Evolutionary conservation across 371 early-diverging fungal genomes (phyloP).

Genomic region (Smittium mucronatum): DNA sequence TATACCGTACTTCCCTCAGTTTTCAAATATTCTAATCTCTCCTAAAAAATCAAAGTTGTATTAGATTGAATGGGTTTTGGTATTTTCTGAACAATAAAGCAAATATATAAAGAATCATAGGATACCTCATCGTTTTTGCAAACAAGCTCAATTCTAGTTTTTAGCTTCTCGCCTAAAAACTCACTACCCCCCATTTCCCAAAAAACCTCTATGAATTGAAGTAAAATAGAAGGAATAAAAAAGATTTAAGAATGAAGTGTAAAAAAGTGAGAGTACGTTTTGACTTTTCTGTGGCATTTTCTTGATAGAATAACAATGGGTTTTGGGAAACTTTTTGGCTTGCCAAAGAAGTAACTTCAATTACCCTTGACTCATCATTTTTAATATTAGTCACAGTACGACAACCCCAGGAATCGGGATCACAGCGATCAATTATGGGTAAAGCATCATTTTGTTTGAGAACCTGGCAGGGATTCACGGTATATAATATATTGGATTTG

Average conservation of each 20-base stretch:
- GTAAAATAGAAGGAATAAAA: not conserved
- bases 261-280: too few species aligned
- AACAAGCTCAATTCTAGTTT: slow-evolving; percentile 24
- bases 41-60: not conserved
- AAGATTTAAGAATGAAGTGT: too few species aligned
- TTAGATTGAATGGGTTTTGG: not conserved
- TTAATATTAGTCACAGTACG: slow-evolving; percentile 28
- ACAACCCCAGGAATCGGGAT: slow-evolving; percentile 24
- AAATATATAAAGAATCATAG: not conserved
- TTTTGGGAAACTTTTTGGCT: slow-evolving; percentile 14
- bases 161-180: slow-evolving; percentile 16
- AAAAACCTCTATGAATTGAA: not conserved
- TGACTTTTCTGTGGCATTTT: too few species aligned
- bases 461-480: slow-evolving; percentile 26
- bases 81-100: not conserved
- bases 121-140: slow-evolving; percentile 19
- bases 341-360: slow-evolving; percentile 25
- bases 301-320: slow-evolving; percentile 20
- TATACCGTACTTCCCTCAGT: slow-evolving; percentile 19
- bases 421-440: slow-evolving; percentile 25
- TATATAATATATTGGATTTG: slow-evolving; percentile 18
- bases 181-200: slow-evolving; percentile 29
- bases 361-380: slow-evolving; percentile 20
- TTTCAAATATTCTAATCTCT: slow-evolving; percentile 14
- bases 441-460: slow-evolving; percentile 18